Conservation (phyloP, 148 eudicot species). For the Persicaria maculosa region DNA sequence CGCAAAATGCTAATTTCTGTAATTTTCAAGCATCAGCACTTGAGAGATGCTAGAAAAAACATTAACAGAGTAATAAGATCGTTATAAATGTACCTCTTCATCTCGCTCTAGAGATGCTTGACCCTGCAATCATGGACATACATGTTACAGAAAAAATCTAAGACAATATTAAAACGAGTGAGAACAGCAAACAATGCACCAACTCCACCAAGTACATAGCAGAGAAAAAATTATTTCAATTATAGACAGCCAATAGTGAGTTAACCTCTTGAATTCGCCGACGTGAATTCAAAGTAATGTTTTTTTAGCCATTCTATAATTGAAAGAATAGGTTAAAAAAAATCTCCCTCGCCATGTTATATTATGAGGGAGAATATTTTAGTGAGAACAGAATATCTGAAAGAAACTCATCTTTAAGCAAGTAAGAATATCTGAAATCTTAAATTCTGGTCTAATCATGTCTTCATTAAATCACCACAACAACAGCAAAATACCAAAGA, state of each 20-base stretch:
- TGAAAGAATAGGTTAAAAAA: too few species aligned
- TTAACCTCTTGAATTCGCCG: too few species aligned
- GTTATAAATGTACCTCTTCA: constrained; percentile 56
- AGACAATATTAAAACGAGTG: not conserved
- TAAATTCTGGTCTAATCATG: too few species aligned
- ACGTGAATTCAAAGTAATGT: too few species aligned
- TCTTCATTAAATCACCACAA: not conserved
- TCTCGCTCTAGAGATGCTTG: constrained; percentile 80
- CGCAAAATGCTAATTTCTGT: too few species aligned
- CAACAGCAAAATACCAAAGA: not conserved
- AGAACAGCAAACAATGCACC: constrained; percentile 3
- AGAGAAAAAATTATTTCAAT: not conserved
- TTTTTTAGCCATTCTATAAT: too few species aligned
- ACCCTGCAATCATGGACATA: constrained; percentile 42
- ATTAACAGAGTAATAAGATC: not conserved
- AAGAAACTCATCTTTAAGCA: too few species aligned
- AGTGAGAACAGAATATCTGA: too few species aligned
- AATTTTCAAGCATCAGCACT: not conserved
- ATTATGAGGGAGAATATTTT: too few species aligned
- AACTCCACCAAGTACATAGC: not conserved
- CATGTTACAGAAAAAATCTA: not conserved
- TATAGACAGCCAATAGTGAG: too few species aligned
- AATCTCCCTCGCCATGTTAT: too few species aligned
- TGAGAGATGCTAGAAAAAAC: not conserved
- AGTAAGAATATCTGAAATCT: too few species aligned